phyloP scores from a whole-genome alignment of 495 filamentous ascomycete genomes.

The Xanthoparmelia taractica region DNA sequence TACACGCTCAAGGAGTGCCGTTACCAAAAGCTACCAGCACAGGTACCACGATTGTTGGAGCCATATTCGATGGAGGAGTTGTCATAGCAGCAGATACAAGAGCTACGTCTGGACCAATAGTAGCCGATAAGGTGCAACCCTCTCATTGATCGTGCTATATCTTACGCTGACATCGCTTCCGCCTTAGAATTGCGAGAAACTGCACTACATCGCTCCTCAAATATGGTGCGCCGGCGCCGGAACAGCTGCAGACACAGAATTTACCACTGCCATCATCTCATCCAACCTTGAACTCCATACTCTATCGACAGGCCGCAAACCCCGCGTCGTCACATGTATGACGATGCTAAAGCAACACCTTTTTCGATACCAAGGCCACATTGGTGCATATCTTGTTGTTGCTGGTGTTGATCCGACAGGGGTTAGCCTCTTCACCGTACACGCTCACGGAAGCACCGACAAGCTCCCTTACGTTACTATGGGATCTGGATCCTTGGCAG shows the following conservation, averaged over 20 bases:
- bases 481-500: conserved; percentile 91
- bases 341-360: conserved; percentile 99
- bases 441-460: conserved; percentile 96
- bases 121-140: conserved; percentile 80
- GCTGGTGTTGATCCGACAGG: conserved; percentile 97
- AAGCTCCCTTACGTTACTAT: conserved; percentile 99
- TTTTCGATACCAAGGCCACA: conserved; percentile 95
- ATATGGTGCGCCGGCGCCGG: conserved; percentile 99
- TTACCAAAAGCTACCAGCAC: conserved; percentile 97
- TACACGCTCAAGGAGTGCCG: conserved; percentile 87
- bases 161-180: conserved; percentile 2
- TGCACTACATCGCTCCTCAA: conserved; percentile 96
- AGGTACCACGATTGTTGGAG: conserved; percentile 98
- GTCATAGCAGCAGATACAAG: conserved; percentile 97
- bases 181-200: conserved; percentile 90
- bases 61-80: conserved; percentile 92
- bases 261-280: conserved; percentile 96
- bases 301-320: conserved; percentile 89
- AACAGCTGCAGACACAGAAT: conserved; percentile 97
- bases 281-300: conserved; percentile 97
- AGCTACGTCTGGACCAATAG: conserved; percentile 95
- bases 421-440: conserved; percentile 92
- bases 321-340: conserved; percentile 98
- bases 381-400: conserved; percentile 96
- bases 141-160: not conserved